Evolutionary conservation across 2,329 filamentous ascomycete genomes (phyloP).

Genomic region (Davidsoniella neocaledoniae): DNA sequence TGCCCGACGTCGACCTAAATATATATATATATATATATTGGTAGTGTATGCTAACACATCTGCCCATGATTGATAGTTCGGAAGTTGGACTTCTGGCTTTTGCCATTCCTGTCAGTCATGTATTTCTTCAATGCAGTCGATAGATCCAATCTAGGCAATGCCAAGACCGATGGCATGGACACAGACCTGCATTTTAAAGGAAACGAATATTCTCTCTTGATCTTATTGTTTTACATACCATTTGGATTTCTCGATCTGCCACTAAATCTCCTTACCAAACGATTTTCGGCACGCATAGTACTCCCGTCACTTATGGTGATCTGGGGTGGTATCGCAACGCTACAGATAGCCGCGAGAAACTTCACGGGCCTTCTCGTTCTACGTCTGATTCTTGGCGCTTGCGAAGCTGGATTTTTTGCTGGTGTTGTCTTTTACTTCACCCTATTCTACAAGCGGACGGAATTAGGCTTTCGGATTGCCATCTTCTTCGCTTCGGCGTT

Average conservation of each 20-base stretch:
- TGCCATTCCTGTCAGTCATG: slow-evolving; percentile 15
- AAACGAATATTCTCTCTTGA: slow-evolving; percentile 23
- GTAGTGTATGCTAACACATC: neutral
- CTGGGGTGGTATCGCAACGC: slow-evolving; percentile 31
- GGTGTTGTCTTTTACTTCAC: slow-evolving; percentile 30
- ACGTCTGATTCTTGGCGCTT: slow-evolving; percentile 30
- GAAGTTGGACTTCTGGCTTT: slow-evolving; percentile 7
- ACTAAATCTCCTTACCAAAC: slow-evolving; percentile 30
- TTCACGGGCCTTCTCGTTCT: slow-evolving; percentile 32
- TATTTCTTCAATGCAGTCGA: slow-evolving; percentile 31
- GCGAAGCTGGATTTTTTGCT: slow-evolving; percentile 37
- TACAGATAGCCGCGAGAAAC: slow-evolving; percentile 30
- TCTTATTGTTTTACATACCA: slow-evolving; percentile 32
- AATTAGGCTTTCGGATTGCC: slow-evolving; percentile 44
- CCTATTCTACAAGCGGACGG: slow-evolving; percentile 45
- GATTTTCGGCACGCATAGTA: slow-evolving; percentile 20
- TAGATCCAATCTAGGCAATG: slow-evolving; percentile 30
- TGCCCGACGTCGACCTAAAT: neutral
- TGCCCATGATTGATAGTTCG: neutral
- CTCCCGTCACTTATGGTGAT: slow-evolving; percentile 26
- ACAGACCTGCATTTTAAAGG: slow-evolving; percentile 37
- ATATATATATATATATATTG: too few relatives aligned
- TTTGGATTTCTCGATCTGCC: slow-evolving; percentile 32
- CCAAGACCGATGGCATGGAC: slow-evolving; percentile 29
- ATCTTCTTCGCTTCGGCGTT: slow-evolving; percentile 43